Percentiles rank a stretch among this genome's conserved stretches.
Conservation (phyloP, 768 basidiomycete genomes). For the Ephemerocybe angulata region DNA sequence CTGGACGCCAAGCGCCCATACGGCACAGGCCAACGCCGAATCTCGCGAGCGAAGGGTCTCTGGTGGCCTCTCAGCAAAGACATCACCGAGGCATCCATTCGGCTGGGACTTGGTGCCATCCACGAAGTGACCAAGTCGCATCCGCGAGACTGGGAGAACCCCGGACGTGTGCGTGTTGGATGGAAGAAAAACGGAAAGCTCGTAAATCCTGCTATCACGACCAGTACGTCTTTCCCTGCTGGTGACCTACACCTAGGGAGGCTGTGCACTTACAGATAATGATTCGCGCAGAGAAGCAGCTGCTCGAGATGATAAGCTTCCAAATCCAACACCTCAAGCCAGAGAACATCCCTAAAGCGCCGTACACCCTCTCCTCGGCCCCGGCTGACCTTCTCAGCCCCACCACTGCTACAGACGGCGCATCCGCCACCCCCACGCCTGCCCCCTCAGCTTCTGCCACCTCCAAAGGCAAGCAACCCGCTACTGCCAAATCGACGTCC, state of each 20-base stretch:
- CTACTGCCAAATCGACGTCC: conserved; percentile 37
- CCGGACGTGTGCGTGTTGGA: conserved; percentile 89
- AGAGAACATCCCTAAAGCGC: conserved; percentile 62
- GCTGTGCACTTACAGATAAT: neutral
- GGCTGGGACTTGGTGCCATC: conserved; percentile 73
- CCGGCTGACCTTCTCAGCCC: conserved; percentile 10
- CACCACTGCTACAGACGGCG: neutral
- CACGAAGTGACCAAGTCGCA: conserved; percentile 91
- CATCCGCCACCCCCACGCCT: conserved; percentile 10
- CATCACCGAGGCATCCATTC: conserved; percentile 79
- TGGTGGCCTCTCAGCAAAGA: conserved; percentile 97
- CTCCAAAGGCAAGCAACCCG: conserved; percentile 52
- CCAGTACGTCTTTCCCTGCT: conserved; percentile 49
- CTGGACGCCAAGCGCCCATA: conserved; percentile 93
- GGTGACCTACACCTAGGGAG: no score
- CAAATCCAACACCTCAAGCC: conserved; percentile 73
- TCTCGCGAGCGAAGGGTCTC: conserved; percentile 71
- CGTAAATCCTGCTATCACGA: conserved; percentile 65
- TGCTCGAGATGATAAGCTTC: conserved; percentile 69
- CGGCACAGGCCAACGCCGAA: conserved; percentile 76
- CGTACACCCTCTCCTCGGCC: conserved; percentile 39
- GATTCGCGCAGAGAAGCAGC: conserved; percentile 62
- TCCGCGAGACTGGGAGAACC: conserved; percentile 98
- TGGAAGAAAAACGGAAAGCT: conserved; percentile 79
- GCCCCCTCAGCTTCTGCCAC: conserved; percentile 18